phyloP scores from a whole-genome alignment of 2,329 filamentous ascomycete genomes.

The Hypoxylon sp. region DNA sequence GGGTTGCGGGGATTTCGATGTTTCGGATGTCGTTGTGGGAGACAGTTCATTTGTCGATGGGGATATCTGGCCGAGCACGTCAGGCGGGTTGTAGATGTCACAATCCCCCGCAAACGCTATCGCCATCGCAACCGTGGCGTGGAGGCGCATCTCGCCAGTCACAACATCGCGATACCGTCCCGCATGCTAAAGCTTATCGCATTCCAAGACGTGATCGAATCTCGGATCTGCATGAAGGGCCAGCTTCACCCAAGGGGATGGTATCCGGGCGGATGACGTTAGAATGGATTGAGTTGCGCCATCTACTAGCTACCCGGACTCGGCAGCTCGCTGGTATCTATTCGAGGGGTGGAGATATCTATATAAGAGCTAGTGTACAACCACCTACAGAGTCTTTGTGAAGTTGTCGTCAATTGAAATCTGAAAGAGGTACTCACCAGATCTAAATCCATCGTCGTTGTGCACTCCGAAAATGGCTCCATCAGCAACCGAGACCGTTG shows the following conservation, averaged over 20 bases:
- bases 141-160: conserved; percentile 33
- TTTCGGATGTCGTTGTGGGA: conserved; percentile 30
- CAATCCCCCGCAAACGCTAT: conserved; percentile 44
- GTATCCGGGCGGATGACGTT: conserved; percentile 30
- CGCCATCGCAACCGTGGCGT: conserved; percentile 29
- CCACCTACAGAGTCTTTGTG: neutral
- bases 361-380: conserved; percentile 14
- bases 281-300: conserved; percentile 36
- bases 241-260: conserved; percentile 11
- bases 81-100: conserved; percentile 45
- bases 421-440: conserved; percentile 15
- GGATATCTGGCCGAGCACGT: conserved; percentile 44
- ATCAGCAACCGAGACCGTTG: conserved; percentile 49
- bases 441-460: conserved; percentile 1
- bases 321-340: conserved; percentile 20
- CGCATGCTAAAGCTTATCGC: conserved; percentile 34
- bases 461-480: conserved; percentile 45
- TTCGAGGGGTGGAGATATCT: conserved; percentile 3
- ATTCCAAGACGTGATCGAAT: conserved; percentile 22
- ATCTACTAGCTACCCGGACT: conserved; percentile 31
- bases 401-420: conserved; percentile 4
- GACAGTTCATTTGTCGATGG: conserved; percentile 27
- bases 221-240: conserved; percentile 9
- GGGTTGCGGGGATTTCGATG: conserved; percentile 26
- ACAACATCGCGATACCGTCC: conserved; percentile 36